phyloP scores from a whole-genome alignment of 2,329 filamentous ascomycete species.

The Ambrosiella beaveri region DNA sequence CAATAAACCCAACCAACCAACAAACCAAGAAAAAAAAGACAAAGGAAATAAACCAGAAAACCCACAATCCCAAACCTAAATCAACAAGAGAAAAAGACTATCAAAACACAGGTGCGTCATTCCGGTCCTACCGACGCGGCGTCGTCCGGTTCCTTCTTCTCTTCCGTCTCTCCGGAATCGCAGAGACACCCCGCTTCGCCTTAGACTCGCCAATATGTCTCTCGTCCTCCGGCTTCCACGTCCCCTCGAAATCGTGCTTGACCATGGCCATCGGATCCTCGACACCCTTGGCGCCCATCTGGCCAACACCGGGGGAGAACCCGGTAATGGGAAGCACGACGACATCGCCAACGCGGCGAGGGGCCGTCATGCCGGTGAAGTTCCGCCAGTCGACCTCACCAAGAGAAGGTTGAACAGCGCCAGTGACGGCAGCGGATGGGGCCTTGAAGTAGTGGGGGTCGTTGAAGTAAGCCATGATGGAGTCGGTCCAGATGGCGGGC shows the following conservation, averaged over 20 bases:
- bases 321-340: conserved; percentile 89
- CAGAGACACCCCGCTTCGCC: background rate
- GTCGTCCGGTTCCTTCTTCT: background rate
- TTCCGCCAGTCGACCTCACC: conserved; percentile 68
- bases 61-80: background rate
- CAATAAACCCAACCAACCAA: background rate
- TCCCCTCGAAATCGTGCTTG: conserved; percentile 93
- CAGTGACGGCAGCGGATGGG: conserved; percentile 30
- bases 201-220: conserved; percentile 44
- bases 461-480: conserved; percentile 85
- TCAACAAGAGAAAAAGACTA: background rate
- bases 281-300: conserved; percentile 77
- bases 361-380: conserved; percentile 70
- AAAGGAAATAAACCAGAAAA: conserved; percentile 6
- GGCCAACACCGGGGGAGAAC: conserved; percentile 84
- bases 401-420: conserved; percentile 40
- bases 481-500: conserved; percentile 86
- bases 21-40: conserved; percentile 1
- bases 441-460: conserved; percentile 58
- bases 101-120: background rate
- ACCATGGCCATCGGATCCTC: conserved; percentile 96
- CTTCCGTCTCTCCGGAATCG: conserved; percentile 1
- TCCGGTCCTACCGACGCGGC: background rate
- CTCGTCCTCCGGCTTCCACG: conserved; percentile 58
- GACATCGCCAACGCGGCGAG: conserved; percentile 84